Percentiles rank a stretch among this genome's conserved stretches.
These are phyloP conservation scores for Candida pseudoviswanathii DNA, from an alignment of 1,139 yeast genomes.

Conservation along the genomic window DNA sequence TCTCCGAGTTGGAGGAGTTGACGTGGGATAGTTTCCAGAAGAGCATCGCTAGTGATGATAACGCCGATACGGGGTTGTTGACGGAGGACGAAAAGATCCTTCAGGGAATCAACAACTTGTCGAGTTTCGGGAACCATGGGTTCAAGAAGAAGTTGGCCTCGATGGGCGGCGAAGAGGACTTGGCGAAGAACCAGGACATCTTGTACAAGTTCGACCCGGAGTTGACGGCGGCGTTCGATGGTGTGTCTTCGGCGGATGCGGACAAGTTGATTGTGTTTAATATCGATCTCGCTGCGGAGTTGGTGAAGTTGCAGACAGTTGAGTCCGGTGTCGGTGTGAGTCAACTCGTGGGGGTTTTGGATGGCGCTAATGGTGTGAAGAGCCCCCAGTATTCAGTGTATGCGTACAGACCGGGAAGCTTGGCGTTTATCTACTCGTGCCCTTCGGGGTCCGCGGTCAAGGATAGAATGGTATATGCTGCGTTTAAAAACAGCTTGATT, in stretches of 20 bases:
- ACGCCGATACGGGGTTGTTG: conserved; percentile 27
- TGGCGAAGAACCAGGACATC: conserved; percentile 19
- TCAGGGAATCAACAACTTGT: conserved; percentile 40
- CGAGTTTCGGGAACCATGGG: conserved; percentile 10
- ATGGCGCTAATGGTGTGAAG: conserved; percentile 11
- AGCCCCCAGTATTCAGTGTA: conserved; percentile 60
- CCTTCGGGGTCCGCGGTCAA: conserved; percentile 89
- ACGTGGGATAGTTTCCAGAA: conserved; percentile 46
- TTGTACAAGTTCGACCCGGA: conserved; percentile 31
- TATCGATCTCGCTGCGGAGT: conserved; percentile 34
- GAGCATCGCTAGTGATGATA: conserved; percentile 30
- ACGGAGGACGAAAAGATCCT: conserved; percentile 62
- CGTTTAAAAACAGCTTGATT: conserved; percentile 71
- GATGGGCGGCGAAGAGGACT: conserved; percentile 22
- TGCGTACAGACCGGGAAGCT: conserved; percentile 30
- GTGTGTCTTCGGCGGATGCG: conserved; percentile 17
- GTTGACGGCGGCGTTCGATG: conserved; percentile 26
- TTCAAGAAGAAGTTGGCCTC: conserved; percentile 38
- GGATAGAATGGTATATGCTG: conserved; percentile 91
- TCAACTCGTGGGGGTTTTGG: conserved; percentile 26
- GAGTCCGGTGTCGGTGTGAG: conserved; percentile 20
- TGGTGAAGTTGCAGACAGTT: conserved; percentile 24
- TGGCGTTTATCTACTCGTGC: conserved; percentile 77
- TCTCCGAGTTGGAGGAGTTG: conserved; percentile 65
- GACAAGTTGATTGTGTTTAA: conserved; percentile 31